Evolutionary conservation across 495 filamentous ascomycete species (phyloP), one percentile per base, ranked within the genome.

Genomic region (Penicillium steckii): DNA sequence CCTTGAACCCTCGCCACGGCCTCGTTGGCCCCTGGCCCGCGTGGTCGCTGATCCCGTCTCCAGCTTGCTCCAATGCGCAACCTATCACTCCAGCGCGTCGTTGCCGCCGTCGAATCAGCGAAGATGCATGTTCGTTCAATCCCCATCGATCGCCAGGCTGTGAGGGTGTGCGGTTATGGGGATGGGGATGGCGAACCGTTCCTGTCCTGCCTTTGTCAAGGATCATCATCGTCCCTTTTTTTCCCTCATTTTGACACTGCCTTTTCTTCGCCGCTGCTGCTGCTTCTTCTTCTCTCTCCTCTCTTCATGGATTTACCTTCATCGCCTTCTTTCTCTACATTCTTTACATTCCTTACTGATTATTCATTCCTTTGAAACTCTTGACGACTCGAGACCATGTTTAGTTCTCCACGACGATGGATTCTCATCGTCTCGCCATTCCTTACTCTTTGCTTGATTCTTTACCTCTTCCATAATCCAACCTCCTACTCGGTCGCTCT

Each of bases 361-460:
- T 18, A 4, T 25, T 49, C 42, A n/a, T 17, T 47, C 42, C 27
- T 41, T 40, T 17, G n/a, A n/a, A n/a, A n/a, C n/a, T n/a, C n/a
- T n/a, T n/a, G n/a, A n/a, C 43, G 0, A 15, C 10, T 27, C 29
- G 27, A 37, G 37, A 64, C 29, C 47, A 65, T 65, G 62, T 63
- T 60, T 18, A 56, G 29, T 52, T 63, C 60, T 47, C 55, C 61
- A n/a, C 61, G 64, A 59, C 58, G 57, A 65, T 64, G 62, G 62
- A 45, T 65, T 15, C 44, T 65, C 56, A 43, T 65, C 50, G 51
- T 46, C 53, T 55, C 62, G 46, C 60, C 64, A 21, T 18, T 66
- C 50, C 23, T 66, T 58, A 56, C 59, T 38, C 43, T 66, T 29
- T 8, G 38, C 15, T 26, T 65, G 6, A 44, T 65, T 15, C 61